Conservation (phyloP, 2,329 filamentous ascomycete species). For the Fusarium ambrosium region DNA sequence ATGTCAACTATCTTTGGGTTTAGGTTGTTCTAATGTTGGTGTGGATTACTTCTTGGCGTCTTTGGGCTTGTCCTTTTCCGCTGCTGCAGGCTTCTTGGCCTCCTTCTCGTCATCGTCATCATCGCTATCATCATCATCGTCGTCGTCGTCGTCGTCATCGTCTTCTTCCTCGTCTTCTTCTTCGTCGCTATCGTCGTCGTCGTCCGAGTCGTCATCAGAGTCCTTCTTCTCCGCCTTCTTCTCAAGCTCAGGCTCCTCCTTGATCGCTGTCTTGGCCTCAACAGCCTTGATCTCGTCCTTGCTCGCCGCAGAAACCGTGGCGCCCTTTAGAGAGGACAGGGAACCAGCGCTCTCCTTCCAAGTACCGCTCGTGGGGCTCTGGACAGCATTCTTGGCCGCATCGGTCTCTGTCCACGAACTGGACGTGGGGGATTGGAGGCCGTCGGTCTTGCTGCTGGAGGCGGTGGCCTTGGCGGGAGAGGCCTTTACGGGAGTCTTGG, state of each 20-base stretch:
- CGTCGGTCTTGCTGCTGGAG: constrained; percentile 39
- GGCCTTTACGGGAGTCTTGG: constrained; percentile 19
- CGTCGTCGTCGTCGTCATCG: constrained; percentile 19
- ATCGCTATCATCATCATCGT: constrained; percentile 34
- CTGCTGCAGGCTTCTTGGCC: constrained; percentile 29
- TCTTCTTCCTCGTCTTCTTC: constrained; percentile 38
- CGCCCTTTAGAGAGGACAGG: constrained; percentile 45
- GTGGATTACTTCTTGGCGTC: constrained; percentile 24
- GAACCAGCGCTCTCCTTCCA: constrained; percentile 54
- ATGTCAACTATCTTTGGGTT: constrained; percentile 15
- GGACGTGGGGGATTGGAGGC: constrained; percentile 61
- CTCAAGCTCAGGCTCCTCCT: constrained; percentile 56
- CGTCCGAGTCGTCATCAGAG: constrained; percentile 46
- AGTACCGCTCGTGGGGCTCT: constrained; percentile 58
- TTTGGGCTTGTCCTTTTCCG: constrained; percentile 29
- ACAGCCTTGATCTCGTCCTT: constrained; percentile 56
- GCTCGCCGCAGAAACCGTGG: constrained; percentile 50
- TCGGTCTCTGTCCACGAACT: constrained; percentile 56
- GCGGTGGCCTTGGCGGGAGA: constrained; percentile 12
- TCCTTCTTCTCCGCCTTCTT: constrained; percentile 51
- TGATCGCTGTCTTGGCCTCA: constrained; percentile 53
- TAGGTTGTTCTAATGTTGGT: constrained; percentile 17
- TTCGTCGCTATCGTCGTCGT: constrained; percentile 40
- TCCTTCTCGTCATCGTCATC: constrained; percentile 28
- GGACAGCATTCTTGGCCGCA: constrained; percentile 51